Base-by-base conservation (phyloP, 164 flowering plant genomes). In the Brasenia schreberi region DNA sequence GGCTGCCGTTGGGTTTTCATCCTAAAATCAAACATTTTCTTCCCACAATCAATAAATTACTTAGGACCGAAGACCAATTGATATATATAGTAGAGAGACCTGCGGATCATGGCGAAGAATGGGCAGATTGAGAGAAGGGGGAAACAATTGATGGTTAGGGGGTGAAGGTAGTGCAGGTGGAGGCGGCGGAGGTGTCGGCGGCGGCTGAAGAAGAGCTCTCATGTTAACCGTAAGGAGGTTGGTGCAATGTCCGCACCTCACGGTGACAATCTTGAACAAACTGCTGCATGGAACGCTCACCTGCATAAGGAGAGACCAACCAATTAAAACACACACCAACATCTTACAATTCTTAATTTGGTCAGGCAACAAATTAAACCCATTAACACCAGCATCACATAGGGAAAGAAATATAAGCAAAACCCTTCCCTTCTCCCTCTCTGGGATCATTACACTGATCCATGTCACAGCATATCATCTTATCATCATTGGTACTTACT, bases 201-300 rank as follows among this genome's bases (percentile, higher is more conserved):
- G 65, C 4, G 39, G 56, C 23, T 86, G 81, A 44, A 88, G 83
- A 68, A 86, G 73, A 19, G 68, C 87, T 5, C 92, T 80, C 97
- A 88, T 91, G 88, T 91, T 91, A 19, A 88, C 99, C 0, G 96
- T 81, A 61, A 91, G 80, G 43, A 94, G 87, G 72, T 88, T 91
- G 81, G 87, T 76, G 86, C 99, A 94, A 79, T 91, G 96, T 4
- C 99, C 99, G 27, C 99, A 94, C 83, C 97, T 78, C 19, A 94
- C 99, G 0, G 96, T 91, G 3, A 89, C 99, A 1, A 88, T 91
- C 89, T 87, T 88, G 85, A 87, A 88, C 82, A 94, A 77, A 68
- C 93, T 89, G 65, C 76, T 75, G 78, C 83, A 81, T 69, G 99
- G 99, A 72, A 94, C 99, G 67, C 96, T 91, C 74, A 91, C 97